Evolutionary conservation across 257 asterid genomes (phyloP).

Genomic region (Anisodus tanguticus): DNA sequence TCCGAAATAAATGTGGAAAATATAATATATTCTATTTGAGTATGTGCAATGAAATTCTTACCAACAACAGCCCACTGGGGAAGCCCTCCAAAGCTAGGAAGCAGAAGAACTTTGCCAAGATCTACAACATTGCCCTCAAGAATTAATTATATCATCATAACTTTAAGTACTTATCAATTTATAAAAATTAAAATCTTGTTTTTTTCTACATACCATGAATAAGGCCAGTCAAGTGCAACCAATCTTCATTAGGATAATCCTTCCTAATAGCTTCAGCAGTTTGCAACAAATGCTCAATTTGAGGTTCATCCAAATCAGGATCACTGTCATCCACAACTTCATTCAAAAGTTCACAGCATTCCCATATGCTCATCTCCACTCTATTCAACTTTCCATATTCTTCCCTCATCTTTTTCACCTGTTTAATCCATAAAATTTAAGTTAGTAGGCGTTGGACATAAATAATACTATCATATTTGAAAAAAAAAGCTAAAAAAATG

Average conservation of each 20-base stretch:
- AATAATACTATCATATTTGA: too few relatives aligned
- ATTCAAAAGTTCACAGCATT: constrained; percentile 53
- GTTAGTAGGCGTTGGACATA: too few relatives aligned
- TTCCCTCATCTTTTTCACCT: constrained; percentile 49
- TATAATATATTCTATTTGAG: background rate
- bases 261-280: constrained; percentile 57
- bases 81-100: constrained; percentile 51
- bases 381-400: constrained; percentile 40
- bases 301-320: constrained; percentile 62
- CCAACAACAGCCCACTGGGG: constrained; percentile 60
- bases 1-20: background rate
- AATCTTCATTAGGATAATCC: constrained; percentile 53
- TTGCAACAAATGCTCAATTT: constrained; percentile 53
- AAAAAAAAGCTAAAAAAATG: too few relatives aligned
- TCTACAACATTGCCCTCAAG: constrained; percentile 28
- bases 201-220: constrained; percentile 43
- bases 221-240: constrained; percentile 56
- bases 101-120: constrained; percentile 52
- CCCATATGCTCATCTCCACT: constrained; percentile 60
- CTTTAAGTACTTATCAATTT: background rate
- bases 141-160: background rate
- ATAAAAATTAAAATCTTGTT: background rate
- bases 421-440: background rate
- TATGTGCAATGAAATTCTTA: background rate
- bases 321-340: constrained; percentile 55